A percentile compares a stretch with the other conserved stretches of the same genome.
These are phyloP conservation scores for Fusarium hostae DNA, from an alignment of 2,329 filamentous ascomycete genomes.

Conservation along the genomic window DNA sequence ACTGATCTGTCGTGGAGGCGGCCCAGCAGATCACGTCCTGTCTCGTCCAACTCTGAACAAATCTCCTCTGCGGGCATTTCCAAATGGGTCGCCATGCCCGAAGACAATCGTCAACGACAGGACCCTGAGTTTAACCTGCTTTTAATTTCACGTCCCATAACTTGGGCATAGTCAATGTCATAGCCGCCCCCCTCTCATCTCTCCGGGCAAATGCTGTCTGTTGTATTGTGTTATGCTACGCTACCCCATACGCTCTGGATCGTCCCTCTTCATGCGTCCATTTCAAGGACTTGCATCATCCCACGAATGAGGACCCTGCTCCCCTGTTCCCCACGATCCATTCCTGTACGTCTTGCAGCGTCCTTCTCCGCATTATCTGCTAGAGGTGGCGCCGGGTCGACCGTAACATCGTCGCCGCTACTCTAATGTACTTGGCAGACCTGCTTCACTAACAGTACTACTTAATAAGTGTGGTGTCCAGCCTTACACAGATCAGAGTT, in stretches of 20 bases:
- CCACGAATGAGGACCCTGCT: slow-evolving; percentile 30
- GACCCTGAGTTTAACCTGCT: slow-evolving; percentile 34
- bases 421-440: slow-evolving; percentile 19
- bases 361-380: slow-evolving; percentile 33
- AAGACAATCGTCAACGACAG: slow-evolving; percentile 9
- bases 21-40: slow-evolving; percentile 30
- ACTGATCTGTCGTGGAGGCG: slow-evolving; percentile 25
- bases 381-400: slow-evolving; percentile 17
- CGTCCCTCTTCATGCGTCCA: slow-evolving; percentile 30
- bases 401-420: slow-evolving; percentile 29
- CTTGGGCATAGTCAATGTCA: slow-evolving; percentile 7
- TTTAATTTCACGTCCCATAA: slow-evolving; percentile 23
- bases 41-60: slow-evolving; percentile 1
- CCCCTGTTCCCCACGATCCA: slow-evolving; percentile 35
- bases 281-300: slow-evolving; percentile 35
- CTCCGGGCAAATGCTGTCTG: slow-evolving; percentile 5
- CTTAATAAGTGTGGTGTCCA: slow-evolving; percentile 33
- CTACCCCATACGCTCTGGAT: slow-evolving; percentile 33
- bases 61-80: slow-evolving; percentile 20
- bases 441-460: slow-evolving; percentile 33
- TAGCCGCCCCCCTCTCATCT: slow-evolving; percentile 25
- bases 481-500: slow-evolving; percentile 27
- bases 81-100: slow-evolving; percentile 27
- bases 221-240: slow-evolving; percentile 12
- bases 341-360: slow-evolving; percentile 25